Conservation (phyloP, 2,329 filamentous ascomycete species). For the Cladobotryum mycophilum region DNA sequence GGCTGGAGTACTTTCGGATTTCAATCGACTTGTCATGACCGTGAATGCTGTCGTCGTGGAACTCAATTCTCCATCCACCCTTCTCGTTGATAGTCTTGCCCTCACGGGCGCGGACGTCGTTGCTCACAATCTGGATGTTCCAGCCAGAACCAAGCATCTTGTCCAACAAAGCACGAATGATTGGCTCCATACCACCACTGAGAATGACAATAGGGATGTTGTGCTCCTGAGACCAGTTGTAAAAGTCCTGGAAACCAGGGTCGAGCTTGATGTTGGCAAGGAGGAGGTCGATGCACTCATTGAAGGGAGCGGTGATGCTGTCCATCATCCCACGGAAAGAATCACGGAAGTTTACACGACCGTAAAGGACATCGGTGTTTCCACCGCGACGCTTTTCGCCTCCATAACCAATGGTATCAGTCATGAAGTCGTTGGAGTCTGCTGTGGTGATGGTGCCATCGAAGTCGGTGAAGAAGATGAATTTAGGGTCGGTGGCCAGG, state of each 20-base stretch:
- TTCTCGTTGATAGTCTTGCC: constrained; percentile 71
- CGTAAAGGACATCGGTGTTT: constrained; percentile 71
- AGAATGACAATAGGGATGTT: constrained; percentile 91
- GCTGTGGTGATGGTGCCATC: constrained; percentile 86
- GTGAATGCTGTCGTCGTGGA: constrained; percentile 80
- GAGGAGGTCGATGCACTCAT: constrained; percentile 73
- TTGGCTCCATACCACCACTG: constrained; percentile 85
- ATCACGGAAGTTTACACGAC: constrained; percentile 69
- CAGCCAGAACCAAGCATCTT: constrained; percentile 72
- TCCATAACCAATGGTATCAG: constrained; percentile 88
- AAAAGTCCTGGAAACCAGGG: constrained; percentile 82
- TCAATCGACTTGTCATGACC: constrained; percentile 97
- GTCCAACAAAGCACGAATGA: constrained; percentile 78
- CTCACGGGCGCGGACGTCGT: constrained; percentile 60
- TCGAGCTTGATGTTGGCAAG: constrained; percentile 82
- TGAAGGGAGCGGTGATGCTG: constrained; percentile 72
- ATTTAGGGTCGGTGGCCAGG: constrained; percentile 65
- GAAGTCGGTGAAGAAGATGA: constrained; percentile 99
- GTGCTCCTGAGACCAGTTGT: constrained; percentile 70
- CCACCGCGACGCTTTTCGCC: constrained; percentile 60
- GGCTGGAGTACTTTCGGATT: constrained; percentile 75
- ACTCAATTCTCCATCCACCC: constrained; percentile 81
- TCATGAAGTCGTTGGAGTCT: constrained; percentile 66
- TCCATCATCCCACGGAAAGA: constrained; percentile 90
- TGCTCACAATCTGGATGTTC: constrained; percentile 86